Conservation (phyloP, 1,139 yeast genomes). For the Protomyces inundatus region DNA sequence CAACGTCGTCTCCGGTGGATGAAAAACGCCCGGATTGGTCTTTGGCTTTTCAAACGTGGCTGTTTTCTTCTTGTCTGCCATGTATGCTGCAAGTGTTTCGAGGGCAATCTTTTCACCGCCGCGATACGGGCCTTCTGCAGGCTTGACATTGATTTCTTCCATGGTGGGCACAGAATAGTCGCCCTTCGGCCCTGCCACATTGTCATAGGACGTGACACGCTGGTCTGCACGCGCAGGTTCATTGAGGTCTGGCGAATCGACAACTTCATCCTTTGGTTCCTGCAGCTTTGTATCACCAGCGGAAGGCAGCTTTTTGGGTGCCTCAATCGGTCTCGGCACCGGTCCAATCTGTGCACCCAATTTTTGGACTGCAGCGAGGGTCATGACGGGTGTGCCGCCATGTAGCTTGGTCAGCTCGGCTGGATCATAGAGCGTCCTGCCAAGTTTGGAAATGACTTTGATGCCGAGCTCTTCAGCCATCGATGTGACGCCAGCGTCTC, state of each 20-base stretch:
- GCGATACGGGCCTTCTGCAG: constrained; percentile 16
- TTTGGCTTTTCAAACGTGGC: constrained; percentile 26
- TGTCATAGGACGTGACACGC: constrained; percentile 14
- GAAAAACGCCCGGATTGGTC: constrained; percentile 21
- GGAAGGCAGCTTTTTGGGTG: constrained; percentile 10
- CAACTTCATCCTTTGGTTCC: constrained; percentile 1
- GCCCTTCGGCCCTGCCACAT: constrained; percentile 22
- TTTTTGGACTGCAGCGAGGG: constrained; percentile 9
- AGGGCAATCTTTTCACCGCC: constrained; percentile 19
- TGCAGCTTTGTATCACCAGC: constrained; percentile 11
- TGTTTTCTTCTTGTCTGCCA: constrained; percentile 17
- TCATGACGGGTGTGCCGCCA: constrained; percentile 14
- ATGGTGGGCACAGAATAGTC: constrained; percentile 14
- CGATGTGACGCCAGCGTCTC: constrained; percentile 2
- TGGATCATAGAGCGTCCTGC: constrained; percentile 22
- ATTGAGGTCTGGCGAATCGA: constrained; percentile 11
- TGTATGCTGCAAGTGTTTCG: not conserved
- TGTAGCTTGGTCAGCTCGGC: constrained; percentile 6
- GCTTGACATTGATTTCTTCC: constrained; percentile 21
- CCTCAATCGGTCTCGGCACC: constrained; percentile 5
- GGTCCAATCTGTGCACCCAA: constrained; percentile 16
- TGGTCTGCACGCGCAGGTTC: constrained; percentile 2
- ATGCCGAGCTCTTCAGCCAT: constrained; percentile 18
- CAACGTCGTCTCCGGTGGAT: constrained; percentile 23
- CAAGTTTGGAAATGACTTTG: constrained; percentile 15